These are phyloP conservation scores for Cercospora zeina DNA, from an alignment of 2,329 filamentous ascomycete genomes.

Conservation along the genomic window DNA sequence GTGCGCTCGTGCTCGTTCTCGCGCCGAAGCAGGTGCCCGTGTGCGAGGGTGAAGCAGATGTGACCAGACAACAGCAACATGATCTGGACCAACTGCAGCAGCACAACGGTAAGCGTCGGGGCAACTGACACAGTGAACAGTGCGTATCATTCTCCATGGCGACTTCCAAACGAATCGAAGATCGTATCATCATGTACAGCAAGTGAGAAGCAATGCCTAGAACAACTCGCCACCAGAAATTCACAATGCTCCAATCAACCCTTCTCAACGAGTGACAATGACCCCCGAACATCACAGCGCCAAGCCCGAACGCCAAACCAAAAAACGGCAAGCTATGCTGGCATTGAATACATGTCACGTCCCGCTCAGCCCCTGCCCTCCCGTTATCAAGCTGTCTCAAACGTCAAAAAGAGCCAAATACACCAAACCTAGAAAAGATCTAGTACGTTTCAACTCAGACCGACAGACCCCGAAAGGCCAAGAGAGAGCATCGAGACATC, in stretches of 20 bases:
- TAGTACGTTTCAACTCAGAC: neutral
- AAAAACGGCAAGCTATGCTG: neutral
- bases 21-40: neutral
- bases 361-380: neutral
- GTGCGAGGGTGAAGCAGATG: neutral
- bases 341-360: slow-evolving; percentile 3
- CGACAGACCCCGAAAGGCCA: too few species aligned
- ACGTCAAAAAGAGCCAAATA: neutral
- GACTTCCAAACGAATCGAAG: neutral
- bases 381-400: slow-evolving; percentile 1
- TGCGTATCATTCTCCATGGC: neutral
- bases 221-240: neutral
- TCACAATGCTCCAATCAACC: neutral
- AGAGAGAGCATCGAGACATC: neutral
- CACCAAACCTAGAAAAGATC: neutral
- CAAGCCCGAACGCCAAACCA: neutral
- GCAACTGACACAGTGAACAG: neutral
- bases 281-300: neutral
- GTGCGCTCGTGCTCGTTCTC: neutral
- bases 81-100: neutral
- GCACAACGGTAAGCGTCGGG: neutral
- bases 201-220: neutral
- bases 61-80: neutral
- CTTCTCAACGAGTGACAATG: neutral
- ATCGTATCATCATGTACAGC: neutral